Evolutionary conservation across 23 red algal species (phyloP).

Genomic region (Gracilaria vermiculophylla): DNA sequence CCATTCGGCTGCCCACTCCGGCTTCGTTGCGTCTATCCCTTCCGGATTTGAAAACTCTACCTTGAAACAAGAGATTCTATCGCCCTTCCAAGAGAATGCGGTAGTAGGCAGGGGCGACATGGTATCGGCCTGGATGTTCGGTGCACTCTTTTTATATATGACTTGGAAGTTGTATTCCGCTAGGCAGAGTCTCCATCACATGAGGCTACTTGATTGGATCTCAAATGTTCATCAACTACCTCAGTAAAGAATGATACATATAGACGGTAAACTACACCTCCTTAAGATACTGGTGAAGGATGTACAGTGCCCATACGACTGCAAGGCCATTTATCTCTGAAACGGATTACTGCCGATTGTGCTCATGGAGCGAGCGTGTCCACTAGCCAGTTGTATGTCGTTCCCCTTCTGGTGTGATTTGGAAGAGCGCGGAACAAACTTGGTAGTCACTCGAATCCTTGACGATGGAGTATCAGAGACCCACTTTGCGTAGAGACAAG

Average conservation of each 20-base stretch:
- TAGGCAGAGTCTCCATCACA: background rate
- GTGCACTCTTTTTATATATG: background rate
- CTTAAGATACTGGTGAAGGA: background rate
- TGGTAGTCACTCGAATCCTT: background rate
- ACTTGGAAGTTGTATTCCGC: background rate
- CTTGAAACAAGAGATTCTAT: background rate
- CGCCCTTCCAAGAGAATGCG: background rate
- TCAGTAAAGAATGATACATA: background rate
- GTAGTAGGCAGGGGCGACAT: background rate
- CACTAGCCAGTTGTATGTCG: background rate
- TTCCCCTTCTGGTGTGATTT: background rate
- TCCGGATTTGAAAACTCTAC: background rate
- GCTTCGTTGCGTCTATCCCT: too few relatives aligned
- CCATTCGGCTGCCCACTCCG: background rate
- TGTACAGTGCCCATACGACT: too few relatives aligned
- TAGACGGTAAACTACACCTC: background rate
- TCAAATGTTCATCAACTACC: background rate
- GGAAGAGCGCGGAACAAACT: background rate
- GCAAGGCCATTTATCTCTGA: too few relatives aligned
- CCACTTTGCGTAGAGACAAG: background rate
- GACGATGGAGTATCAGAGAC: background rate
- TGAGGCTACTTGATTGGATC: background rate
- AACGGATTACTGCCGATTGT: too few relatives aligned
- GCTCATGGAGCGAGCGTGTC: too few relatives aligned
- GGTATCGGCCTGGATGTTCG: background rate